These are phyloP conservation scores for Cynara cardunculus DNA, from an alignment of 129 eudicot genomes.

Conservation along the genomic window DNA sequence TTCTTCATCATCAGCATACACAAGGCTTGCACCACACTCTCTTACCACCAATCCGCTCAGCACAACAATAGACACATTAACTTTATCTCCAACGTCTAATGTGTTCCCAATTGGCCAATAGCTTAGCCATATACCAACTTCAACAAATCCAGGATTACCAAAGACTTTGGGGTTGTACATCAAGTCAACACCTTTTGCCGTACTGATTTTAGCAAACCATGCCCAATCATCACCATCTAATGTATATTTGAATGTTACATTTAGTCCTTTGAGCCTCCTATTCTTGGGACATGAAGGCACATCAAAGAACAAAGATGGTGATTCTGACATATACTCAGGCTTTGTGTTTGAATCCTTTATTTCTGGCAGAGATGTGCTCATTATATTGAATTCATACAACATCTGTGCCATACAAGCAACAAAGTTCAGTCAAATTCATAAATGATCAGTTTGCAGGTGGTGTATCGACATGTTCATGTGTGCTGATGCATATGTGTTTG, in stretches of 20 bases:
- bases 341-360: not conserved
- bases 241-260: not conserved
- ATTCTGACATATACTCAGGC: not conserved
- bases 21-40: conserved; percentile 6
- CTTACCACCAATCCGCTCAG: not conserved
- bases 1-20: not conserved
- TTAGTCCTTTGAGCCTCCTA: not conserved
- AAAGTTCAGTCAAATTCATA: not conserved
- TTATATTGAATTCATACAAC: conserved; percentile 12
- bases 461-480: not conserved
- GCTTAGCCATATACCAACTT: conserved; percentile 7
- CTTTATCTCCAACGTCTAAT: conserved; percentile 7
- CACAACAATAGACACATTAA: not conserved
- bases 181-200: not conserved
- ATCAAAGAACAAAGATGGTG: not conserved
- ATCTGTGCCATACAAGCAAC: conserved; percentile 5
- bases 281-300: conserved; percentile 4
- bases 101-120: not conserved
- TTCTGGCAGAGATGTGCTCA: conserved; percentile 9
- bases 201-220: not conserved
- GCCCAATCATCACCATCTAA: not conserved
- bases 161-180: not conserved
- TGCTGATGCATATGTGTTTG: not conserved
- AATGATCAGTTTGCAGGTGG: not conserved
- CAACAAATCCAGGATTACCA: not conserved